phyloP scores from a whole-genome alignment of 2,329 filamentous ascomycete species.

The Trichoderma citrinoviride region DNA sequence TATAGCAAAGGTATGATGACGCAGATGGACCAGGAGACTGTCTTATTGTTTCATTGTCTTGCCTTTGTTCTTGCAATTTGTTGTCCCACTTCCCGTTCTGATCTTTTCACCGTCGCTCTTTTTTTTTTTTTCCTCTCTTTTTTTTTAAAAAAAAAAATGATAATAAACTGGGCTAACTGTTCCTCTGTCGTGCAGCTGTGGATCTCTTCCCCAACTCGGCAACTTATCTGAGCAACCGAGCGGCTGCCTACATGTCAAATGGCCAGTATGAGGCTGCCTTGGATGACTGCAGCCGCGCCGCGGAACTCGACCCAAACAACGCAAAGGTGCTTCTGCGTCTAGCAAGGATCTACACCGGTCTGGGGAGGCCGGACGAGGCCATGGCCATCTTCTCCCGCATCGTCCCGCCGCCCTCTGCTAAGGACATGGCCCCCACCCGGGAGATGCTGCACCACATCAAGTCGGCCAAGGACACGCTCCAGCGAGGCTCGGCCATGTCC shows the following conservation, averaged over 20 bases:
- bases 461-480: conserved; percentile 74
- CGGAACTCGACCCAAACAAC: conserved; percentile 81
- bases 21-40: neutral
- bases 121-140: neutral
- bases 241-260: conserved; percentile 89
- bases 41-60: neutral
- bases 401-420: conserved; percentile 73
- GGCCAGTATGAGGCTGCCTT: conserved; percentile 75
- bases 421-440: conserved; percentile 79
- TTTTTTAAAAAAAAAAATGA: neutral
- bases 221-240: conserved; percentile 91
- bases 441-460: conserved; percentile 80
- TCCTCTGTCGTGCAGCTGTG: conserved; percentile 61
- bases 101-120: neutral
- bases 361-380: conserved; percentile 85
- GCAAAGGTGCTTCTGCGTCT: conserved; percentile 84
- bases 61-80: neutral
- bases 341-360: conserved; percentile 82
- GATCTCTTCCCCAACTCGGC: conserved; percentile 80
- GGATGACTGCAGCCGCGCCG: conserved; percentile 80
- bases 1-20: conserved; percentile 81
- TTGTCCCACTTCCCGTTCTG: too few species aligned
- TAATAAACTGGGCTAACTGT: conserved; percentile 1
- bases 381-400: conserved; percentile 79
- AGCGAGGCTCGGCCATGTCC: conserved; percentile 74